These are phyloP conservation scores for Bisporella sp. DNA, from an alignment of 2,329 filamentous ascomycete genomes.

Conservation along the genomic window DNA sequence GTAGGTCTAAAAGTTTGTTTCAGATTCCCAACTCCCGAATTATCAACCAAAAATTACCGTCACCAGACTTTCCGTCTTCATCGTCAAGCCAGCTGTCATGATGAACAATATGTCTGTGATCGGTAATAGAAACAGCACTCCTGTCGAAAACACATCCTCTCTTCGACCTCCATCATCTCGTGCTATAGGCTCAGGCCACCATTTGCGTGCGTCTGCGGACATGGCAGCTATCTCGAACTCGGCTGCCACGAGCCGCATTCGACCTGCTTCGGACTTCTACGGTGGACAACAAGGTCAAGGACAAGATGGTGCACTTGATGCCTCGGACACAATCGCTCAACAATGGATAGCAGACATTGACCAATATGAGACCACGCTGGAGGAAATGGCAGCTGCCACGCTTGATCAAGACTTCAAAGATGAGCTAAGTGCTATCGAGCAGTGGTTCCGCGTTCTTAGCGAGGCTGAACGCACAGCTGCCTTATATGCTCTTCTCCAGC, in stretches of 20 bases:
- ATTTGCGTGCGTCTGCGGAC: conserved; percentile 90
- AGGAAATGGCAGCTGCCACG: conserved; percentile 98
- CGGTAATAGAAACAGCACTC: conserved; percentile 93
- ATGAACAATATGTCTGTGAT: conserved; percentile 59
- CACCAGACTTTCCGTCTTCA: conserved; percentile 10
- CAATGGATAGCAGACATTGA: conserved; percentile 99
- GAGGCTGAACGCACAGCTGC: conserved; percentile 95
- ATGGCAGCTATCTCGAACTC: conserved; percentile 75
- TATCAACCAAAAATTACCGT: conserved; percentile 2
- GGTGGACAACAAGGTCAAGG: conserved; percentile 62
- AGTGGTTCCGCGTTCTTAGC: conserved; percentile 97
- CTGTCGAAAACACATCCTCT: conserved; percentile 70
- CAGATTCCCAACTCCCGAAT: conserved; percentile 18
- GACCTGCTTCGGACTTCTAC: conserved; percentile 92
- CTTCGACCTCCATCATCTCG: conserved; percentile 79
- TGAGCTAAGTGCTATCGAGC: conserved; percentile 95
- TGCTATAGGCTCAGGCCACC: conserved; percentile 69
- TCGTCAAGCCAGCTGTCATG: conserved; percentile 30
- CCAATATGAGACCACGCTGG: conserved; percentile 95
- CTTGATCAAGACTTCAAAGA: conserved; percentile 99
- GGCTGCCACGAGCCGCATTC: conserved; percentile 70
- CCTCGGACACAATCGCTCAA: conserved; percentile 87
- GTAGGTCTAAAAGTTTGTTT: conserved; percentile 22
- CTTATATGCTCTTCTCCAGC: conserved; percentile 89
- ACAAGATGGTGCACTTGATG: conserved; percentile 62